Evolutionary conservation across 768 basidiomycete species (phyloP).

Genomic region (Phanerochaete sordida): DNA sequence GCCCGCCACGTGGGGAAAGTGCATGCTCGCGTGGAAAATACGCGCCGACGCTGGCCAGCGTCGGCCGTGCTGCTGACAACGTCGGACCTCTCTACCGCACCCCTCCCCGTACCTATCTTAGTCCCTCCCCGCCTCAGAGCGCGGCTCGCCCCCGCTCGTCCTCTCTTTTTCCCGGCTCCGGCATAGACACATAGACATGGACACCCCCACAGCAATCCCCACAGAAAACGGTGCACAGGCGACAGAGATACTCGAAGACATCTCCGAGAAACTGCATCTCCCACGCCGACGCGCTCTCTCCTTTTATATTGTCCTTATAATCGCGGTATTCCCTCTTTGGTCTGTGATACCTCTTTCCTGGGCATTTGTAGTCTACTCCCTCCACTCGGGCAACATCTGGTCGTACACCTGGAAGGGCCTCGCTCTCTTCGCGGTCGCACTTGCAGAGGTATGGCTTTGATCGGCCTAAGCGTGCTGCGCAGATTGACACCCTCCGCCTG

Average conservation of each 20-base stretch:
- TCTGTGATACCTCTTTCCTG: constrained; percentile 61
- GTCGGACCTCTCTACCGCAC: constrained; percentile 22
- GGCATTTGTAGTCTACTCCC: constrained; percentile 50
- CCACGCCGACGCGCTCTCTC: constrained; percentile 39
- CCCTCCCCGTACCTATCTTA: neutral
- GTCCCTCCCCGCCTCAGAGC: constrained; percentile 4
- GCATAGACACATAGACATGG: constrained; percentile 7
- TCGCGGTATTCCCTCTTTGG: constrained; percentile 62
- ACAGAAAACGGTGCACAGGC: neutral
- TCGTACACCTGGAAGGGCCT: constrained; percentile 36
- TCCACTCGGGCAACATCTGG: constrained; percentile 41
- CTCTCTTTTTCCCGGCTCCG: constrained; percentile 7
- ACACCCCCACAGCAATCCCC: neutral
- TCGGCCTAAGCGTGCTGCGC: neutral
- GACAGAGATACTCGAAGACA: constrained; percentile 7
- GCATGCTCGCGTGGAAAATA: neutral
- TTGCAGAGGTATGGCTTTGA: constrained; percentile 50
- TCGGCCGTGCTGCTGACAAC: constrained; percentile 5
- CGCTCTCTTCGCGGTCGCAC: constrained; percentile 44
- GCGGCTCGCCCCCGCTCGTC: constrained; percentile 12
- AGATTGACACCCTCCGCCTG: constrained; percentile 3
- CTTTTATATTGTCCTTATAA: constrained; percentile 58
- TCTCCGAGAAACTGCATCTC: constrained; percentile 30
- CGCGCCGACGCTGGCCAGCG: neutral
- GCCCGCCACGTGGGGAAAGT: constrained; percentile 2